Evolutionary conservation across 1,284 basidiomycete species (phyloP), one percentile per base, ranked within the genome.

Genomic region (Wolfiporia cocos): DNA sequence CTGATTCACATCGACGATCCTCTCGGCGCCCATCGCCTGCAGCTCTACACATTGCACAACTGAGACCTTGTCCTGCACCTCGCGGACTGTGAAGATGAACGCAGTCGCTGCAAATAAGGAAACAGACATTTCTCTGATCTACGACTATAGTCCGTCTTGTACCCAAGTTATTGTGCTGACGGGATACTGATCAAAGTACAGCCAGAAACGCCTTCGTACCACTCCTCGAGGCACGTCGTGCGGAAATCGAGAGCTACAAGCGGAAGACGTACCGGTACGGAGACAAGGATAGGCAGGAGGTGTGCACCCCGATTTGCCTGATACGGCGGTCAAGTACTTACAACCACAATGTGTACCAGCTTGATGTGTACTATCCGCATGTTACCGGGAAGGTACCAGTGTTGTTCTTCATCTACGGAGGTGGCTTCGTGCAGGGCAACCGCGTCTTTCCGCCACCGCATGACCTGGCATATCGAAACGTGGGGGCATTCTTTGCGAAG

Each of bases 401-500:
- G 18, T 57, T 85, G 15, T 73, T 83, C 57, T 82, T 74, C 56
- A 49, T 75, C 33, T 83, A 84, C 47, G 81, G 81, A 1, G 81
- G 81, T 4, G 79, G 79, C 2, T 80, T 79, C 54, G 61, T 63
- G 44, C 55, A 56, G 0, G 81, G 81, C 2, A 62, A 65, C 1
- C 69, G 76, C 26, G 64, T 59, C 14, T 53, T 73, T 29, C 63
- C 36, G 5, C 57, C 68, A 12, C 71, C 76, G 0, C 64, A 64
- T 30, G 70, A 73, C 22, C 65, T 81, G 38, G 63, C 59, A 3
- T 81, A 79, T 52, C 63, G 64, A n/a, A 73, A 71, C 46, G 47
- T 81, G 6, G 81, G 72, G 0, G 63, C 76, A 4, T 82, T 74
- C 64, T 84, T 77, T 53, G 74, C 78, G 0, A 61, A 67, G 11